Base-by-base conservation (phyloP, 148 eudicot species). In the Dysphania ambrosioides region DNA sequence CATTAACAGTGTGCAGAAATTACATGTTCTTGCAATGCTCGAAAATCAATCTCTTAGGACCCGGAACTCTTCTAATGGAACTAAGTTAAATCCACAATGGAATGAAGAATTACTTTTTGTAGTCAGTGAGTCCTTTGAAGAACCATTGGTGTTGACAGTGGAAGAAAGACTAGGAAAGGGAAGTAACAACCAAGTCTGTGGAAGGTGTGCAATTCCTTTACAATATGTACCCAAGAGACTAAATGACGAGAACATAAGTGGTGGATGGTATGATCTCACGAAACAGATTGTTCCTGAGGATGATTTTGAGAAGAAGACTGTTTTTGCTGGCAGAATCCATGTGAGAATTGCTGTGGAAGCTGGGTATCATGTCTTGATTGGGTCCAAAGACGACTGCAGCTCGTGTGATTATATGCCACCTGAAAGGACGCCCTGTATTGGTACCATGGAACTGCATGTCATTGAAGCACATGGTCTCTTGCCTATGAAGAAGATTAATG, bases 101-200 rank as follows among this genome's bases (percentile, higher is more conserved):
- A 89, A 89, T 56, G 93, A 87, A 63, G 93, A 89, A 41, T 76
- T 89, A 47, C 56, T 87, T 34, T 86, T 89, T 30, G 93, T 89
- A 9, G 86, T 78, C 18, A 84, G 89, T 1, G 93, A 89, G 55
- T 89, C 91, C 42, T 84, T 89, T 60, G 91, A 87, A 44, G 91
- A 89, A 1, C 86, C 82, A 0, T 75, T 89, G 86, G 76, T 87
- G 24, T 72, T 87, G 61, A 81, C 63, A 19, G 88, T 82, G 21
- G 91, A 86, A 77, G 88, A 85, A 19, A 65, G 72, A 55, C 55
- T 81, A 4, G 86, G 77, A 47, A 8, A 6, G 29, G 72, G 81
- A 2, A 81, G 79, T 53, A 86, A 76, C 15, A 84, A 78, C 8
- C 85, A 83, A 36, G 41, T 72, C 2, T 63, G 87, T 60, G 94